These are phyloP conservation scores for Globisporangium irregulare DNA, from an alignment of 352 stramenopile genomes.

Conservation along the genomic window DNA sequence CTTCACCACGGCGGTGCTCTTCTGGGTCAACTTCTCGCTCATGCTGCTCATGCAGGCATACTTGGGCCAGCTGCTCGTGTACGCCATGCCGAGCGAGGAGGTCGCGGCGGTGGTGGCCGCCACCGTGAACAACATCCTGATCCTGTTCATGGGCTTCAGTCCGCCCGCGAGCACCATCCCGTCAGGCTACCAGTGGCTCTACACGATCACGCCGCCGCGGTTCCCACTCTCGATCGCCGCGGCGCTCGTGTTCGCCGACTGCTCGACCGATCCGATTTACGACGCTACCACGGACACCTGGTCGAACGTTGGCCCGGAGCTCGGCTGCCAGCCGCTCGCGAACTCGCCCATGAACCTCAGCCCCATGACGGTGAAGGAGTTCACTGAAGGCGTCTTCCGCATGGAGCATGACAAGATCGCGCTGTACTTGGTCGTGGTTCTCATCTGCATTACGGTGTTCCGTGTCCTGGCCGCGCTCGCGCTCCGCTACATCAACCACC, in stretches of 20 bases:
- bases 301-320: conserved; percentile 2
- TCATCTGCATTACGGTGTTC: background rate
- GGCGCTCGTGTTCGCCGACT: conserved; percentile 10
- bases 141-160: conserved; percentile 45
- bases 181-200: conserved; percentile 15
- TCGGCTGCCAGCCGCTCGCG: background rate
- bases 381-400: conserved; percentile 18
- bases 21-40: too few relatives aligned
- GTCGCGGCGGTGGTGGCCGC: too few relatives aligned
- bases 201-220: background rate
- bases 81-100: too few relatives aligned
- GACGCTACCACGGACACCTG: background rate
- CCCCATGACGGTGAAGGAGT: conserved; percentile 17
- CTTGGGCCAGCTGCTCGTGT: too few relatives aligned
- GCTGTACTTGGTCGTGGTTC: background rate
- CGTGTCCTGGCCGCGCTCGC: background rate
- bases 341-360: conserved; percentile 1
- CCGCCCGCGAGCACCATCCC: conserved; percentile 29
- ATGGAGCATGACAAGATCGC: conserved; percentile 4
- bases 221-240: background rate
- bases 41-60: too few relatives aligned
- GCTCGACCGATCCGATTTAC: background rate
- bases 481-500: background rate
- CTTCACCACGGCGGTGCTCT: too few relatives aligned
- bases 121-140: conserved; percentile 23